A percentile compares a stretch with the other conserved stretches of the same genome.
Evolutionary conservation across 1,284 basidiomycete genomes (phyloP).

Genomic region (Clitocybe nebularis): DNA sequence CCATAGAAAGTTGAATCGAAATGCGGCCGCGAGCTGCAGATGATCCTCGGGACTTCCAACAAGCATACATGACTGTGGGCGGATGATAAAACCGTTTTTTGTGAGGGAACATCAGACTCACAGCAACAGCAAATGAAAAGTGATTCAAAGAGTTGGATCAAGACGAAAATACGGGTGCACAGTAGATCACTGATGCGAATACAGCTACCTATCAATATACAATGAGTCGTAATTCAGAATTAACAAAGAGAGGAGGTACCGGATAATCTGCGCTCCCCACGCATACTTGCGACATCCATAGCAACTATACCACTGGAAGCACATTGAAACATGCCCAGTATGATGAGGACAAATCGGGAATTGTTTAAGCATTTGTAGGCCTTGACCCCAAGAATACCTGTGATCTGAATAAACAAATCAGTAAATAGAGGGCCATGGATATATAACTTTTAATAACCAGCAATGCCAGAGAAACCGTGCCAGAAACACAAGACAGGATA

Average conservation of each 20-base stretch:
- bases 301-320: slow-evolving; percentile 38
- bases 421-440: not conserved
- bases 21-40: slow-evolving; percentile 52
- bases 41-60: slow-evolving; percentile 50
- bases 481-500: slow-evolving; percentile 31
- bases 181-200: slow-evolving; percentile 27
- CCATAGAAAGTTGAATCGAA: slow-evolving; percentile 47
- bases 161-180: slow-evolving; percentile 43
- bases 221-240: not conserved
- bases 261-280: slow-evolving; percentile 39
- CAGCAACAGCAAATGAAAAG: slow-evolving; percentile 59
- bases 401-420: slow-evolving; percentile 37
- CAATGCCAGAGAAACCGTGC: slow-evolving; percentile 40
- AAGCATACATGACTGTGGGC: slow-evolving; percentile 49
- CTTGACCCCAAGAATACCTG: slow-evolving; percentile 62
- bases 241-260: slow-evolving; percentile 27
- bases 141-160: slow-evolving; percentile 51
- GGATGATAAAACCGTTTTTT: slow-evolving; percentile 4
- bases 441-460: slow-evolving; percentile 32
- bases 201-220: slow-evolving; percentile 32
- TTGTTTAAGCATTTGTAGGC: slow-evolving; percentile 63
- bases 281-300: slow-evolving; percentile 38
- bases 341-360: slow-evolving; percentile 44
- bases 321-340: slow-evolving; percentile 38
- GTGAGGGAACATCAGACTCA: slow-evolving; percentile 31